Evolutionary conservation across 1,139 yeast species (phyloP).

Genomic region (Candida dubliniensis): DNA sequence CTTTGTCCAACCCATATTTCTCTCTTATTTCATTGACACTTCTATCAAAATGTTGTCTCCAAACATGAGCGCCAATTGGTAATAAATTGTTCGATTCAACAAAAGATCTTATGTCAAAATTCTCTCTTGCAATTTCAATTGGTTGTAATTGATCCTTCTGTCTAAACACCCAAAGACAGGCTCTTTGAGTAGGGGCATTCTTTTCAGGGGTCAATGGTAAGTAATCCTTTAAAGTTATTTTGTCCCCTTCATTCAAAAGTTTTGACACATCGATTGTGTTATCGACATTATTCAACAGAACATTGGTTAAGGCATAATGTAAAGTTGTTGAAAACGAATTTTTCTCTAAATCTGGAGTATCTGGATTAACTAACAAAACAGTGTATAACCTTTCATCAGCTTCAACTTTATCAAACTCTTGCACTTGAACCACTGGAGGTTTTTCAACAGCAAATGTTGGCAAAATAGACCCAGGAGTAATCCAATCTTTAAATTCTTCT

Average conservation of each 20-base stretch:
- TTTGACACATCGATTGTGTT: slow-evolving; percentile 57
- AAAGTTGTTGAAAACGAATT: slow-evolving; percentile 74
- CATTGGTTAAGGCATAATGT: slow-evolving; percentile 77
- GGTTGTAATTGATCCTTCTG: slow-evolving; percentile 41
- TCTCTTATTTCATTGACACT: slow-evolving; percentile 67
- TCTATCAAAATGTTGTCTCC: slow-evolving; percentile 87
- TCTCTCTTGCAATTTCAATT: slow-evolving; percentile 27
- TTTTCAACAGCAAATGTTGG: slow-evolving; percentile 71
- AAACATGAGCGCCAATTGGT: slow-evolving; percentile 88
- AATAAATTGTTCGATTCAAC: slow-evolving; percentile 53
- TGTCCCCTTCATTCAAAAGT: slow-evolving; percentile 39
- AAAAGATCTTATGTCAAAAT: slow-evolving; percentile 74
- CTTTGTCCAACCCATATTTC: slow-evolving; percentile 68
- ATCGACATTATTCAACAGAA: slow-evolving; percentile 59
- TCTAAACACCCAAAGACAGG: slow-evolving; percentile 87
- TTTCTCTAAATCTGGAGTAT: slow-evolving; percentile 71
- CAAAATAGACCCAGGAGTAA: slow-evolving; percentile 75
- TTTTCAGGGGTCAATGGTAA: slow-evolving; percentile 88
- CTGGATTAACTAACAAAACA: slow-evolving; percentile 84
- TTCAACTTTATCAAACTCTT: slow-evolving; percentile 60
- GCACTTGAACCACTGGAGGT: slow-evolving; percentile 75
- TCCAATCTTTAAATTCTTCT: slow-evolving; percentile 53
- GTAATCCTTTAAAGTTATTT: slow-evolving; percentile 56
- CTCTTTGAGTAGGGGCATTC: slow-evolving; percentile 80
- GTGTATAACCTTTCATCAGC: slow-evolving; percentile 58